Percentiles rank a stretch among this genome's conserved stretches.
Evolutionary conservation across 345 rosid genomes (phyloP).

Genomic region (Iberis pinnata): DNA sequence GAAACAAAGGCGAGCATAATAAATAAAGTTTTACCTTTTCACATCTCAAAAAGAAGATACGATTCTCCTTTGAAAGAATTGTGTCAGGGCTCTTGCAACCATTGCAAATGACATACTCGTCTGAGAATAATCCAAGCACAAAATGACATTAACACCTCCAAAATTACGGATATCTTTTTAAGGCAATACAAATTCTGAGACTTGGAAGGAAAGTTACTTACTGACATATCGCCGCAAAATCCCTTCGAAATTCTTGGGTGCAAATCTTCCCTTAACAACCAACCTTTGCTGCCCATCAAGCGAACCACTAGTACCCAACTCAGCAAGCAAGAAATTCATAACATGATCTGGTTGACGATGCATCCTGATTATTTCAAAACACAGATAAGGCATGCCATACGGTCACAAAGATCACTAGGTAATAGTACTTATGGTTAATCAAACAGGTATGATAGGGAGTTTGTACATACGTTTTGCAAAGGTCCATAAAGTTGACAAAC

Average conservation of each 20-base stretch:
- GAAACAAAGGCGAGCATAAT: too few relatives aligned
- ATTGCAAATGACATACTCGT: conserved; percentile 47
- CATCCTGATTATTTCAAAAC: conserved; percentile 50
- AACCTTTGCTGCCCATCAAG: conserved; percentile 80
- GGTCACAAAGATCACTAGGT: background rate
- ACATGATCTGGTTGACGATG: conserved; percentile 81
- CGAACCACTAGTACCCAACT: conserved; percentile 76
- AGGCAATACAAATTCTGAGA: background rate
- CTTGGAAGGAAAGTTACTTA: conserved; percentile 31
- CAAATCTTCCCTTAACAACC: conserved; percentile 75
- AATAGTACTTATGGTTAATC: background rate
- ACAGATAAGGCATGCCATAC: too few relatives aligned
- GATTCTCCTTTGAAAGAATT: conserved; percentile 62
- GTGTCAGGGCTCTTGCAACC: conserved; percentile 76
- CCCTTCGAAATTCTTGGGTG: conserved; percentile 65
- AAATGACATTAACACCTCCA: background rate
- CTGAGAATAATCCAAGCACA: conserved; percentile 24
- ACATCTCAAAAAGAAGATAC: conserved; percentile 64
- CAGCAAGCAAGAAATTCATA: conserved; percentile 65
- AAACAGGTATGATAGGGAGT: background rate
- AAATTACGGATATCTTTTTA: too few relatives aligned
- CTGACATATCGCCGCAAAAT: conserved; percentile 61
- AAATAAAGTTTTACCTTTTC: conserved; percentile 43
- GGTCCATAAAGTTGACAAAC: conserved; percentile 90
- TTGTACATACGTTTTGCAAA: conserved; percentile 64